Percentiles rank a stretch among this genome's conserved stretches.
phyloP scores from a whole-genome alignment of 2,329 filamentous ascomycete species.

The Aspergillus ustus region DNA sequence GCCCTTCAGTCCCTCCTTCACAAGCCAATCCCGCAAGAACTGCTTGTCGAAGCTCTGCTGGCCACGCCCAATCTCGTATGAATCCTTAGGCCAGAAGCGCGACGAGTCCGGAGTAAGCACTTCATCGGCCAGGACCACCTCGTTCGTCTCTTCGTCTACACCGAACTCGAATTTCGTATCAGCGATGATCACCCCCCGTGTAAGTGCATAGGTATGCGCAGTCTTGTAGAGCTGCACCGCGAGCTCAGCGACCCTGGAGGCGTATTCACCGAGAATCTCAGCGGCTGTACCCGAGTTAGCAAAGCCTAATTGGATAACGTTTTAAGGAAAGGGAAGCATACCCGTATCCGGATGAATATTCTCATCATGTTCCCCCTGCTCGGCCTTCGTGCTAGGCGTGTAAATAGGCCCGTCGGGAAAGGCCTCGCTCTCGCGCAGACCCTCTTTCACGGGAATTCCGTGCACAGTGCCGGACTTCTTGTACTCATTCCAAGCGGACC shows the following conservation, averaged over 20 bases:
- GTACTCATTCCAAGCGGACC: conserved; percentile 83
- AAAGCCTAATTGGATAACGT: background rate
- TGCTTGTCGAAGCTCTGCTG: conserved; percentile 92
- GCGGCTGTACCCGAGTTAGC: conserved; percentile 42
- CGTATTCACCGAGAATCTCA: conserved; percentile 69
- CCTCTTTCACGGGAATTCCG: conserved; percentile 70
- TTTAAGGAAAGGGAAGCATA: conserved; percentile 28
- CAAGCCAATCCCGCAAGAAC: conserved; percentile 81
- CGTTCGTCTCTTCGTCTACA: conserved; percentile 65
- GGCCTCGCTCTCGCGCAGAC: conserved; percentile 71
- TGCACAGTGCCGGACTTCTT: conserved; percentile 75
- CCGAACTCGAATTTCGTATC: conserved; percentile 81
- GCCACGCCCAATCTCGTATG: conserved; percentile 72
- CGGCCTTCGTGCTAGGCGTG: conserved; percentile 85
- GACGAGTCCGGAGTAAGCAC: conserved; percentile 83
- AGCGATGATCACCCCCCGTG: conserved; percentile 75
- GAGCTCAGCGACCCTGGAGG: conserved; percentile 67
- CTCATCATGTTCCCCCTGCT: conserved; percentile 77
- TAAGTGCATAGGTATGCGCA: conserved; percentile 49
- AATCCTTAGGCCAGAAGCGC: conserved; percentile 80
- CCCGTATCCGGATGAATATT: conserved; percentile 78
- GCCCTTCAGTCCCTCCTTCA: conserved; percentile 71
- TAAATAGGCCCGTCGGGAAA: conserved; percentile 71
- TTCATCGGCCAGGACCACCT: conserved; percentile 80
- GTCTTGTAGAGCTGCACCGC: conserved; percentile 67